These are phyloP conservation scores for Cubamyces sp. DNA, from an alignment of 768 basidiomycete species.

Conservation along the genomic window DNA sequence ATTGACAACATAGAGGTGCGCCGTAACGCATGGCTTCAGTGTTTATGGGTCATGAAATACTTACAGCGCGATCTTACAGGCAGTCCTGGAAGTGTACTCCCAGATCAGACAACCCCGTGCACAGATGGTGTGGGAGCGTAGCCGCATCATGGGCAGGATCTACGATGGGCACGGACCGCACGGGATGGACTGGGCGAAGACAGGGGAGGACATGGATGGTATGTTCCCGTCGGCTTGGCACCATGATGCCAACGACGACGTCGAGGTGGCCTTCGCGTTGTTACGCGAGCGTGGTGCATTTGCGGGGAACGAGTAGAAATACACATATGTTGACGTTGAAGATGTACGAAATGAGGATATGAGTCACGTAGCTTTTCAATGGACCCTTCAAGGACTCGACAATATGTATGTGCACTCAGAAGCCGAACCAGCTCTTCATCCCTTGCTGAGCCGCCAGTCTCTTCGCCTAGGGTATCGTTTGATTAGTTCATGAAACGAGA, in stretches of 20 bases:
- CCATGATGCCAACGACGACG: slow-evolving; percentile 46
- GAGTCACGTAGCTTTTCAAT: too few relatives aligned
- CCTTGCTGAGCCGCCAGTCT: slow-evolving; percentile 63
- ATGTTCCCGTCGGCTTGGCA: slow-evolving; percentile 55
- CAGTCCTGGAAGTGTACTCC: slow-evolving; percentile 50
- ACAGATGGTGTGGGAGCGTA: slow-evolving; percentile 50
- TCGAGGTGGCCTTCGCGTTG: slow-evolving; percentile 36
- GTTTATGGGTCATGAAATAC: background rate
- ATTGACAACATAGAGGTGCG: slow-evolving; percentile 46
- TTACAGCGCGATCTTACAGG: slow-evolving; percentile 34
- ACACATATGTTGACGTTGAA: too few relatives aligned
- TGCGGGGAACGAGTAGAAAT: background rate
- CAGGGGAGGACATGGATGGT: slow-evolving; percentile 41
- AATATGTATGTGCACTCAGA: slow-evolving; percentile 34
- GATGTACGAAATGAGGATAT: too few relatives aligned
- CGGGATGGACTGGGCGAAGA: slow-evolving; percentile 34
- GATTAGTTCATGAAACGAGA: slow-evolving; percentile 1
- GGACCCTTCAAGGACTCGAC: too few relatives aligned
- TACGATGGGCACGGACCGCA: slow-evolving; percentile 46
- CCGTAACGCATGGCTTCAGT: background rate
- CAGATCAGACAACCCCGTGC: slow-evolving; percentile 48
- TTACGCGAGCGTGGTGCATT: slow-evolving; percentile 27
- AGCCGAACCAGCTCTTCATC: slow-evolving; percentile 68
- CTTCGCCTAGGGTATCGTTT: slow-evolving; percentile 52
- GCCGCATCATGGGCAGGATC: slow-evolving; percentile 45